Conservation (phyloP, 306 rosid species). For the Canavalia ensiformis region DNA sequence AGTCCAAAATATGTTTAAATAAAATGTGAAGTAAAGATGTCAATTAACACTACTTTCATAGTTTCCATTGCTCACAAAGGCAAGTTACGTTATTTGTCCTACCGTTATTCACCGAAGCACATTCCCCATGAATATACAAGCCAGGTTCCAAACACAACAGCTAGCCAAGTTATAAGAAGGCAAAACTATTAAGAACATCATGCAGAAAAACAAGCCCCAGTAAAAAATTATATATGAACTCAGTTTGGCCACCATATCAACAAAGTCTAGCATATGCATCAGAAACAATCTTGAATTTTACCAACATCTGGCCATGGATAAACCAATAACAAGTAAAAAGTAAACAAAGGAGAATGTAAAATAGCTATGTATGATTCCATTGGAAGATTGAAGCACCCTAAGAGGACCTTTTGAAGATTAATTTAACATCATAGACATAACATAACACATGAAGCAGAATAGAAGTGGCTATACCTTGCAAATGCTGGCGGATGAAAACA, state of each 20-base stretch:
- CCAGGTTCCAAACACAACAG: slow-evolving; percentile 10
- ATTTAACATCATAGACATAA: slow-evolving; percentile 33
- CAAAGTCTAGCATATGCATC: slow-evolving; percentile 18
- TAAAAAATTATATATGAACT: background rate
- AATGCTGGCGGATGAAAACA: slow-evolving; percentile 90
- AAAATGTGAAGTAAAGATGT: background rate
- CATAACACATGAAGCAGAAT: slow-evolving; percentile 8
- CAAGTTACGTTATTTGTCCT: slow-evolving; percentile 25
- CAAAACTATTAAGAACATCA: background rate
- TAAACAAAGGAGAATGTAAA: background rate
- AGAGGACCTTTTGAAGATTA: slow-evolving; percentile 21
- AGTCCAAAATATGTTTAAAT: background rate
- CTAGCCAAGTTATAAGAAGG: background rate
- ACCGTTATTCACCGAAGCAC: slow-evolving; percentile 39
- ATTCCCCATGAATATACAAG: background rate
- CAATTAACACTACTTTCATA: slow-evolving; percentile 9
- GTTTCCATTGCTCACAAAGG: slow-evolving; percentile 8
- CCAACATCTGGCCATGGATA: background rate
- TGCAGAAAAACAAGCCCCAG: slow-evolving; percentile 26
- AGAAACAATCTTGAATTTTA: slow-evolving; percentile 1
- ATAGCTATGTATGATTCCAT: background rate
- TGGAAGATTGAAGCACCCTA: background rate
- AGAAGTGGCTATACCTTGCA: slow-evolving; percentile 74
- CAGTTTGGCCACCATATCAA: background rate
- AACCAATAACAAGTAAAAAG: slow-evolving; percentile 14